Conservation (phyloP, 2,329 filamentous ascomycete species). For the Raffaelea albimanens region DNA sequence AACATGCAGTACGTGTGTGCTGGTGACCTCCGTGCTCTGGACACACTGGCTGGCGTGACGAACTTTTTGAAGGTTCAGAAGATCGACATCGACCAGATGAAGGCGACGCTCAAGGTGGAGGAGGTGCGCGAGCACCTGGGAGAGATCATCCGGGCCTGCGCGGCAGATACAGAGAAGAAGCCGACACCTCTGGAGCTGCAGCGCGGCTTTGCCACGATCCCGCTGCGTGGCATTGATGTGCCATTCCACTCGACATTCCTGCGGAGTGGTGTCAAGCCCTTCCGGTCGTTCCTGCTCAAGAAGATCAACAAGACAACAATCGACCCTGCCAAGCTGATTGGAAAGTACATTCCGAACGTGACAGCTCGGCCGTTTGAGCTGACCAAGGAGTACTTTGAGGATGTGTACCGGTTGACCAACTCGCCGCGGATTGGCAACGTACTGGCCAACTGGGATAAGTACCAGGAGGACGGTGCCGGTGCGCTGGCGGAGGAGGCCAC, state of each 20-base stretch:
- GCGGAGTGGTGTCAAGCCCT: constrained; percentile 96
- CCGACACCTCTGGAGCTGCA: constrained; percentile 80
- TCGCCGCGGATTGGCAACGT: constrained; percentile 67
- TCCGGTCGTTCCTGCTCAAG: constrained; percentile 96
- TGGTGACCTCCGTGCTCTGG: constrained; percentile 60
- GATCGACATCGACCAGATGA: constrained; percentile 91
- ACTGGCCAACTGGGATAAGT: constrained; percentile 79
- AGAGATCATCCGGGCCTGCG: constrained; percentile 83
- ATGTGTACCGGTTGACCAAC: constrained; percentile 92
- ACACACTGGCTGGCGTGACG: constrained; percentile 67
- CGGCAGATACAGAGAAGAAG: constrained; percentile 80
- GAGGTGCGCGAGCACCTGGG: constrained; percentile 84
- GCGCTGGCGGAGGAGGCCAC: constrained; percentile 18
- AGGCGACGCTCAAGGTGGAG: constrained; percentile 76
- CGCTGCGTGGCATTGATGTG: constrained; percentile 93
- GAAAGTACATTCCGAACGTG: constrained; percentile 99
- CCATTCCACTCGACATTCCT: constrained; percentile 99
- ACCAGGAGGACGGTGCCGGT: constrained; percentile 39
- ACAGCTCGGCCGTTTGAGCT: constrained; percentile 92
- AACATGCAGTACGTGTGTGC: constrained; percentile 70
- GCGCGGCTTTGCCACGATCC: constrained; percentile 94
- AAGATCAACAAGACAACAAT: constrained; percentile 99
- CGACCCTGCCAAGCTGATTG: constrained; percentile 90
- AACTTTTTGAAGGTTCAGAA: constrained; percentile 97
- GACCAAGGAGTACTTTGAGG: constrained; percentile 98